These are phyloP conservation scores for Penicillium sp. DNA, from an alignment of 2,329 filamentous ascomycete species.

Conservation along the genomic window DNA sequence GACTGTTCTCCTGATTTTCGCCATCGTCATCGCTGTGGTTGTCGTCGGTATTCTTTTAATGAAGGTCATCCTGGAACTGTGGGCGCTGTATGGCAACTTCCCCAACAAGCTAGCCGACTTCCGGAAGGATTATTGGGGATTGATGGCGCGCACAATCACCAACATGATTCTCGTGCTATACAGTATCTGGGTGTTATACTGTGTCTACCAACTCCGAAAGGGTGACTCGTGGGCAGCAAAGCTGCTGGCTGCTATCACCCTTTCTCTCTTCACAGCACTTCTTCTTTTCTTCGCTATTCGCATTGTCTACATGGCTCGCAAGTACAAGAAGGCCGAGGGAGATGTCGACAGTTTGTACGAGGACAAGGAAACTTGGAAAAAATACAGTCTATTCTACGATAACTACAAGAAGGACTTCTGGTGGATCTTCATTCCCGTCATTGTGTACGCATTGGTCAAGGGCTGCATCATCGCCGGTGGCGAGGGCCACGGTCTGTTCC, in stretches of 20 bases:
- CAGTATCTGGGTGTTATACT: constrained; percentile 93
- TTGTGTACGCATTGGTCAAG: constrained; percentile 87
- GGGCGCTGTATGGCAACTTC: constrained; percentile 86
- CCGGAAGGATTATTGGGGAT: constrained; percentile 94
- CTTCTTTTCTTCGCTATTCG: constrained; percentile 81
- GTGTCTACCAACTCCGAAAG: constrained; percentile 89
- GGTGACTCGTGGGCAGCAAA: constrained; percentile 96
- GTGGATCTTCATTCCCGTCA: constrained; percentile 92
- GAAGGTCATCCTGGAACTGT: constrained; percentile 87
- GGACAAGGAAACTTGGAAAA: constrained; percentile 85
- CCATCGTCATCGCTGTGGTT: constrained; percentile 80
- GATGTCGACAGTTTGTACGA: constrained; percentile 74
- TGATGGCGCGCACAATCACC: constrained; percentile 84
- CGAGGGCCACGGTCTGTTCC: constrained; percentile 79
- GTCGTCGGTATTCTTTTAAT: constrained; percentile 82
- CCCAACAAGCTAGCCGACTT: constrained; percentile 77
- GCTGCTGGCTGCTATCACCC: constrained; percentile 74
- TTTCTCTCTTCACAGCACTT: constrained; percentile 75
- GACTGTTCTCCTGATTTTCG: constrained; percentile 86
- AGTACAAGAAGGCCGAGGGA: constrained; percentile 73
- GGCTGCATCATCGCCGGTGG: constrained; percentile 81
- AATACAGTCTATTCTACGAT: constrained; percentile 97
- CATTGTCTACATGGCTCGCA: constrained; percentile 74
- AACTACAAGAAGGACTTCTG: constrained; percentile 91
- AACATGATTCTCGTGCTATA: constrained; percentile 89